Evolutionary conservation across 78 protist genomes (phyloP), one percentile per base, ranked within the genome.

Genomic region (Emiliania huxleyi): DNA sequence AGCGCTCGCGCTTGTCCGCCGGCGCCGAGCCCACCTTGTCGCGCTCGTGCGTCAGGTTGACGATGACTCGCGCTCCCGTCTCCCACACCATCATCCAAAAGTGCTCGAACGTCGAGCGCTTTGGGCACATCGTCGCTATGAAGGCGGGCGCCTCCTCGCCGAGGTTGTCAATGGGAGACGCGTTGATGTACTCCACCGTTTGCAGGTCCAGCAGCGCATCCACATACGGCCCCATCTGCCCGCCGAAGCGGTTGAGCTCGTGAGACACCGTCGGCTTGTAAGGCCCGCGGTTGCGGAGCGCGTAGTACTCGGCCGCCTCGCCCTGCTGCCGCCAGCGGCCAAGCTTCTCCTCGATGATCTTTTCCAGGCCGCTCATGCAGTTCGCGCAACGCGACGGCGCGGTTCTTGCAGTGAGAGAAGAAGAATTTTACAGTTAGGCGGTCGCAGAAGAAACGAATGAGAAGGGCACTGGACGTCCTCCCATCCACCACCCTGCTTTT

Each of bases 111-210:
- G 87, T 77, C 19, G 12, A 1, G 35, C 46, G 87, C 87, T 42
- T 77, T 5, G 87, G 87, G 87, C 87, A 77, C 87, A 77, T 77
- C 18, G 87, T 77, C 48, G 87, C 87, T 19, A 77, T 48, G 46
- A 77, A 77, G 23, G 37, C 4, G 11, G 87, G 87, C 42, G 42
- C 42, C 29, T 35, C 42, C 43, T 29, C 43, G 43, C 81, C 81
- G 33, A 77, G 87, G 87, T 77, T 40, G 87, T 77, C 87, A 48
- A 77, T 77, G 8, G 87, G 49, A 33, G 87, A 23, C 33, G 87
- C 87, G 87, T 77, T 77, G 49, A 77, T 77, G 87, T 77, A 77
- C 25, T 38, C 87, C 15, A 77, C 87, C 18, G 49, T 25, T 22
- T 21, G 46, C 2, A 77, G 87, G 0, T 0, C 1, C 35, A 77